phyloP scores from a whole-genome alignment of 139 green algal genomes.

The Picochlorum sp. region DNA sequence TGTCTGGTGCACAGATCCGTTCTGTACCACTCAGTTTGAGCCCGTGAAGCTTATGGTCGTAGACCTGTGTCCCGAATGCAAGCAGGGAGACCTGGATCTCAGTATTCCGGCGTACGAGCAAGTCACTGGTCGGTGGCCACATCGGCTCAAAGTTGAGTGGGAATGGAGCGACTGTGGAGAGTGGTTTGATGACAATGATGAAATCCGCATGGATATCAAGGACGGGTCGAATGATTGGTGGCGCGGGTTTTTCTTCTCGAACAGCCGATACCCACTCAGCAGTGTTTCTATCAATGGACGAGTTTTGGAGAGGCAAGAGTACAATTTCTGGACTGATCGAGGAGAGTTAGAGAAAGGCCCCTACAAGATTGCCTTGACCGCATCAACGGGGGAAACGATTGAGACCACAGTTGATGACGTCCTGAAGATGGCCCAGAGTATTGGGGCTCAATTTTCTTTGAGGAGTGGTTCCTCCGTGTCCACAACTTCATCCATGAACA shows the following conservation, averaged over 20 bases:
- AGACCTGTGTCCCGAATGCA: constrained; percentile 13
- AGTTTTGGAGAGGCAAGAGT: neutral
- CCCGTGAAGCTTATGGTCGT: neutral
- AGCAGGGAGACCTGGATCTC: constrained; percentile 6
- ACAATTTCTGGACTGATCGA: neutral
- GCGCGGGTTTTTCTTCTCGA: constrained; percentile 13
- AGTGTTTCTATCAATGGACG: neutral
- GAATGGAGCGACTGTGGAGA: neutral
- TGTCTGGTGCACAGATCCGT: neutral
- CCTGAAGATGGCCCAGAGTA: too few relatives aligned
- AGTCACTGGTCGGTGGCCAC: neutral
- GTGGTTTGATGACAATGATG: neutral
- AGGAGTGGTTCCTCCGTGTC: too few relatives aligned
- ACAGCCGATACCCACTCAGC: neutral
- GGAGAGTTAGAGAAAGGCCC: neutral
- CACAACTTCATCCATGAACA: too few relatives aligned
- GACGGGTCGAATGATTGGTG: constrained; percentile 9
- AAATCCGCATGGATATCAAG: neutral
- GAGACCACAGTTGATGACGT: neutral
- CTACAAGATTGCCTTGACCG: neutral
- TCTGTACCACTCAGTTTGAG: neutral
- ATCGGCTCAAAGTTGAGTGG: neutral
- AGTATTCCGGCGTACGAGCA: constrained; percentile 1
- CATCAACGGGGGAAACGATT: neutral
- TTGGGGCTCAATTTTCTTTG: too few relatives aligned